Base-by-base conservation (phyloP, 805 yeast genomes). In the Debaryomyces hansenii region DNA sequence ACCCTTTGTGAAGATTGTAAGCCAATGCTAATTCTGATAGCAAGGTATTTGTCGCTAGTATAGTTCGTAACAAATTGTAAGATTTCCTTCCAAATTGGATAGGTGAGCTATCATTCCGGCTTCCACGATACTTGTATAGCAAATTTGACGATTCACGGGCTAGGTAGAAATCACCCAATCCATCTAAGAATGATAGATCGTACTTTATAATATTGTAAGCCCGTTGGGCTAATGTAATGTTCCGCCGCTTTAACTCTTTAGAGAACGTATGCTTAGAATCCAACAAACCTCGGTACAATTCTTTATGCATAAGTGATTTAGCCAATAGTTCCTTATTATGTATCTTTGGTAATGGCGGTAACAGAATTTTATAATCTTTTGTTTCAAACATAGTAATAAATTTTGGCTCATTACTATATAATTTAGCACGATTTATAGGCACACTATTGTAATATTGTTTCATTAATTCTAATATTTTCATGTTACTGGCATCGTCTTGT, bases 131-230 rank as follows among this genome's bases (percentile, higher is more conserved):
- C 40, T 57, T 55, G 51, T 64, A 71, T 27, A 71, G 55, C 36
- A 70, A 54, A 42, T 60, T 60, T 1, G 74, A 62, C 2, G 72
- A 58, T 44, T 66, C 74, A n/a, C 63, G 55, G 11, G 74, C 70
- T 21, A 71, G 56, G 46, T 60, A 67, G 45, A 67, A 66, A 53
- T 71, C 76, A 1, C 76, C 76, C 40, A 71, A 57, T 0, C 76
- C 76, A 47, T 71, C 76, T 39, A 66, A 61, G 44, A 68, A 67
- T 32, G 72, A 67, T 31, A 69, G 57, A 42, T 70, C 74, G 48
- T 64, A 56, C 34, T 67, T 55, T 20, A 64, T 48, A n/a, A 66
- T 54, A 7, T 48, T 50, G 41, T 55, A 55, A 9, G 58, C 56
- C 12, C 51, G 54, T 14, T 50, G 49, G 33, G 58, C 53, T 24